phyloP scores from a whole-genome alignment of 768 basidiomycete species.

The Lactifluus hygrophoroides region DNA sequence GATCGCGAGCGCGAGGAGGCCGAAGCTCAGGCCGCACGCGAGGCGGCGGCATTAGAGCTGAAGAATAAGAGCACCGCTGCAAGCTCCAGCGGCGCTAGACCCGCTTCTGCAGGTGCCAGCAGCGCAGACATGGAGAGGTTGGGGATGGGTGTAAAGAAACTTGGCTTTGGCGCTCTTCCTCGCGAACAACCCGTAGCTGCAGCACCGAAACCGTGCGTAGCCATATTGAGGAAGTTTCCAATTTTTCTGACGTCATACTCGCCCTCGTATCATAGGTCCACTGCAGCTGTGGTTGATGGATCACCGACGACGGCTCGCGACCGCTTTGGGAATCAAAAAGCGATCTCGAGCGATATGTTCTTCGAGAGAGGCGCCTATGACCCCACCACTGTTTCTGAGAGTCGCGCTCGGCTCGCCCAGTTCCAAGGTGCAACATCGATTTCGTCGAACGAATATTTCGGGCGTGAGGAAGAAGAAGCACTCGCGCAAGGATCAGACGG shows the following conservation, averaged over 20 bases:
- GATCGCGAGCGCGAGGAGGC: slow-evolving; percentile 79
- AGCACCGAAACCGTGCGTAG: slow-evolving; percentile 26
- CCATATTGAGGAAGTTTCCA: not conserved
- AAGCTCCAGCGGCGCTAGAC: slow-evolving; percentile 25
- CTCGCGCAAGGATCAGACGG: slow-evolving; percentile 41
- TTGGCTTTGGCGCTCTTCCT: slow-evolving; percentile 83
- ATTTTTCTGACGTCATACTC: not conserved
- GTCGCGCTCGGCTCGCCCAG: slow-evolving; percentile 66
- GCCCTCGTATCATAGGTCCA: slow-evolving; percentile 13
- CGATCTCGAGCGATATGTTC: slow-evolving; percentile 96
- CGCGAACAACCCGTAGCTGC: slow-evolving; percentile 44
- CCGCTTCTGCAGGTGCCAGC: slow-evolving; percentile 32
- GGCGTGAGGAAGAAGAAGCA: slow-evolving; percentile 67
- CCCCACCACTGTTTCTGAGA: slow-evolving; percentile 57
- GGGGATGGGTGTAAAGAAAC: slow-evolving; percentile 64
- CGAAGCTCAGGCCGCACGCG: slow-evolving; percentile 63
- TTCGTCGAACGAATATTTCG: slow-evolving; percentile 95
- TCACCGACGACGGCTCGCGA: slow-evolving; percentile 76
- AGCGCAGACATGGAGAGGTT: slow-evolving; percentile 46
- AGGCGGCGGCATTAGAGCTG: slow-evolving; percentile 42
- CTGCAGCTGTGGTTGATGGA: slow-evolving; percentile 37
- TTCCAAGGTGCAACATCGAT: slow-evolving; percentile 93
- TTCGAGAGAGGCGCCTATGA: slow-evolving; percentile 90
- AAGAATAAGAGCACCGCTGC: slow-evolving; percentile 28
- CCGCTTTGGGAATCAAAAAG: slow-evolving; percentile 88